Percentiles rank a stretch among this genome's conserved stretches.
Evolutionary conservation across 495 filamentous ascomycete species (phyloP).

Genomic region (Elasticomyces elasticus): DNA sequence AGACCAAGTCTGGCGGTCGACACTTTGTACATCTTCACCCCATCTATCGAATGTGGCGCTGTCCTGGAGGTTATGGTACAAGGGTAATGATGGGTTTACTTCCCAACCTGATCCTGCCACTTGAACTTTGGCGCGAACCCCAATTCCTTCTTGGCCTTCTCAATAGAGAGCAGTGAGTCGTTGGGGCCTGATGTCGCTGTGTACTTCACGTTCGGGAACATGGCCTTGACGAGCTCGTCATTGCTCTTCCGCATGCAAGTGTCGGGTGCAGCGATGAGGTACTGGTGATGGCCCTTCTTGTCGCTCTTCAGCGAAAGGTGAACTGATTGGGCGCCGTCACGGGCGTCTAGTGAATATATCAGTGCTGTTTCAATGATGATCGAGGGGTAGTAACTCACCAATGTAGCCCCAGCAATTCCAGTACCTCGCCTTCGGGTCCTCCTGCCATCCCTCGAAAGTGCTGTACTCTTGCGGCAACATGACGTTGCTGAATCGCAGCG

Average conservation of each 20-base stretch:
- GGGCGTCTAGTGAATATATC: conserved; percentile 3
- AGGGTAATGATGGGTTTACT: neutral
- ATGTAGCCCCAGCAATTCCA: conserved; percentile 18
- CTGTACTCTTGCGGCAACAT: conserved; percentile 16
- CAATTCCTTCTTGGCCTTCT: conserved; percentile 17
- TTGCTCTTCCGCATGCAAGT: conserved; percentile 17
- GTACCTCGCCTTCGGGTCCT: conserved; percentile 14
- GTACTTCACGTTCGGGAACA: conserved; percentile 18
- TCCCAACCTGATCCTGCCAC: conserved; percentile 15
- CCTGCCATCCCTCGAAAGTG: conserved; percentile 13
- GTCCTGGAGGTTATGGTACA: too few species aligned
- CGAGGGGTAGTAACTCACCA: neutral
- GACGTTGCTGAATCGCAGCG: conserved; percentile 16
- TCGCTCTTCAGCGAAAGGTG: conserved; percentile 7
- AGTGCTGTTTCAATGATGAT: neutral
- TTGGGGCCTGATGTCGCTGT: conserved; percentile 5
- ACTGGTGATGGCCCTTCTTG: conserved; percentile 14
- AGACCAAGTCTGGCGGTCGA: too few species aligned
- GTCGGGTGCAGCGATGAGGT: conserved; percentile 14
- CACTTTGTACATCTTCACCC: too few species aligned
- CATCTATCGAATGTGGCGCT: too few species aligned
- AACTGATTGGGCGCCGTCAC: conserved; percentile 13
- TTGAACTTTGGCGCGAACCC: conserved; percentile 11
- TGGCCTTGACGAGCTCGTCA: conserved; percentile 17
- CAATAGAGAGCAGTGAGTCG: conserved; percentile 12